Percentiles rank a stretch among this genome's conserved stretches.
Evolutionary conservation across 305 asterid species (phyloP).

Genomic region (Rubia occidens): DNA sequence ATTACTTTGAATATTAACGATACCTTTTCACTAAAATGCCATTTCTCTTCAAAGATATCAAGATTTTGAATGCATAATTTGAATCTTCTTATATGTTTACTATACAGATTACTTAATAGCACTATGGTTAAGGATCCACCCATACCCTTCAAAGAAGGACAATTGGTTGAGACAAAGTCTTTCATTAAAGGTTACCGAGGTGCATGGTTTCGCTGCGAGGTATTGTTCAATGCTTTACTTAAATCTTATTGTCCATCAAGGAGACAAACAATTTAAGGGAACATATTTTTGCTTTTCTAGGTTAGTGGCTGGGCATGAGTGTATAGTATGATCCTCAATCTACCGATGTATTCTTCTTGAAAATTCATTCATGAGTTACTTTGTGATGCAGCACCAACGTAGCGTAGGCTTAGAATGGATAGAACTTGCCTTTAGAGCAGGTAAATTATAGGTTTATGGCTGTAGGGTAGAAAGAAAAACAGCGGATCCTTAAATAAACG

Average conservation of each 20-base stretch:
- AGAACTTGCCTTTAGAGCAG: no score
- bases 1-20: background rate
- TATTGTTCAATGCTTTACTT: background rate
- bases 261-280: background rate
- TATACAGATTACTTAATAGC: background rate
- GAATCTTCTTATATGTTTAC: background rate
- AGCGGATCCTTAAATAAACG: no score
- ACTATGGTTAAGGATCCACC: slow-evolving; percentile 7
- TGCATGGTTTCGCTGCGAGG: slow-evolving; percentile 10
- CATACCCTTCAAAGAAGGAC: background rate
- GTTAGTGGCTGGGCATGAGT: background rate
- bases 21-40: background rate
- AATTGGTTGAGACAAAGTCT: slow-evolving; percentile 3
- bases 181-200: slow-evolving; percentile 2
- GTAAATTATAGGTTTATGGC: no score
- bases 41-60: background rate
- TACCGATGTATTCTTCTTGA: background rate
- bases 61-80: background rate
- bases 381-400: no score
- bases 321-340: background rate
- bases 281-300: background rate
- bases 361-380: background rate
- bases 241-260: background rate
- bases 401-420: no score
- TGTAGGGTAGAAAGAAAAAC: no score